A percentile compares a stretch with the other conserved stretches of the same genome.
phyloP scores from a whole-genome alignment of 176 grass and related monocot species.

The Saccharum officinarum region DNA sequence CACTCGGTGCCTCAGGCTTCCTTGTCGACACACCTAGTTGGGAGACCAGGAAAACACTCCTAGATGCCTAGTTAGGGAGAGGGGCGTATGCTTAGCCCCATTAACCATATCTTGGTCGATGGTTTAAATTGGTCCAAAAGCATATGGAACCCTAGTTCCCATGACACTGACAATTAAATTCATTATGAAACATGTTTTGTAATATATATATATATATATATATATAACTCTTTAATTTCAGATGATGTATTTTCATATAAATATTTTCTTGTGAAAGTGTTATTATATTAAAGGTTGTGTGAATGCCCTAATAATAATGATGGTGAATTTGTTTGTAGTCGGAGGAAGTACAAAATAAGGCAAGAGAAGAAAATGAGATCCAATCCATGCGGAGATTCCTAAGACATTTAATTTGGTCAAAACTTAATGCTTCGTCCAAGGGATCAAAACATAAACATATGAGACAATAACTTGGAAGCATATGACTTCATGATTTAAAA shows the following conservation, averaged over 20 bases:
- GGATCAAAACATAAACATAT: neutral
- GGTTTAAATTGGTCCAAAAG: neutral
- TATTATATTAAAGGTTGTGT: neutral
- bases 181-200: neutral
- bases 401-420: constrained; percentile 22
- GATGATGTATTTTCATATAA: neutral
- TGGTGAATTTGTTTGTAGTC: neutral
- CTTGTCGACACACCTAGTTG: neutral
- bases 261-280: neutral
- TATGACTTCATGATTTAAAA: neutral
- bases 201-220: too few relatives aligned
- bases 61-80: neutral
- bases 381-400: constrained; percentile 28
- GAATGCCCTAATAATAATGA: neutral
- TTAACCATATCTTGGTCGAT: neutral
- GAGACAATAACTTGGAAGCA: neutral
- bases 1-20: neutral
- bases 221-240: neutral
- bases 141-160: neutral
- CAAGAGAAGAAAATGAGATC: neutral
- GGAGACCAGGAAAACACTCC: neutral
- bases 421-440: constrained; percentile 16
- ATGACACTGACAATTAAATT: neutral
- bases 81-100: neutral
- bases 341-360: neutral